Percentiles rank a stretch among this genome's conserved stretches.
These are phyloP conservation scores for Gentiana dahurica DNA, from an alignment of 257 asterid species.

Conservation along the genomic window DNA sequence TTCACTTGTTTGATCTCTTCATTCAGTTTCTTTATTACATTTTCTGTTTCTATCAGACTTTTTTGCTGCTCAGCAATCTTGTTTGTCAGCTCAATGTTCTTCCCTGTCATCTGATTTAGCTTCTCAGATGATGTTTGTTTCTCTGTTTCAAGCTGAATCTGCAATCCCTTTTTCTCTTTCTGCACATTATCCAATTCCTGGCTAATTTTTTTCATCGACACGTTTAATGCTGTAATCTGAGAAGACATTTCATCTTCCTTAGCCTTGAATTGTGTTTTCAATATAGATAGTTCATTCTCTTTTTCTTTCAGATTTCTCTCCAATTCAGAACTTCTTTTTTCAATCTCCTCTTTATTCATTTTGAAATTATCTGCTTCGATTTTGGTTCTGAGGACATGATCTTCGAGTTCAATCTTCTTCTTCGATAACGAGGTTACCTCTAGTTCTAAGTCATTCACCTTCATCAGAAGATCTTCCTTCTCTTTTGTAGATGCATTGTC, in stretches of 20 bases:
- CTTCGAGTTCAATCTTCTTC: slow-evolving; percentile 29
- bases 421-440: slow-evolving; percentile 24
- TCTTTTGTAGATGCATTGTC: slow-evolving; percentile 11
- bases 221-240: slow-evolving; percentile 9
- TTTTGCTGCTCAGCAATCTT: slow-evolving; percentile 30
- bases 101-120: slow-evolving; percentile 26
- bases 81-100: slow-evolving; percentile 26
- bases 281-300: slow-evolving; percentile 22
- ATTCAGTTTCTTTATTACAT: slow-evolving; percentile 11
- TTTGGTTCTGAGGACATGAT: slow-evolving; percentile 23
- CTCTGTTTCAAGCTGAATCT: slow-evolving; percentile 22
- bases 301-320: slow-evolving; percentile 24
- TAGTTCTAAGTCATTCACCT: slow-evolving; percentile 21
- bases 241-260: slow-evolving; percentile 11
- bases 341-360: slow-evolving; percentile 31
- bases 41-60: slow-evolving; percentile 1
- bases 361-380: slow-evolving; percentile 19
- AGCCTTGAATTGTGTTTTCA: slow-evolving; percentile 8
- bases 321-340: slow-evolving; percentile 18
- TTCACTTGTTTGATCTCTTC: slow-evolving; percentile 19
- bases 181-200: slow-evolving; percentile 20
- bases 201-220: slow-evolving; percentile 6
- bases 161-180: slow-evolving; percentile 17
- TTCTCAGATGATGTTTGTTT: slow-evolving; percentile 14
- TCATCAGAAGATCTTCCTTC: slow-evolving; percentile 16